Percentiles rank a stretch among this genome's conserved stretches.
These are phyloP conservation scores for Parascedosporium putredinis DNA, from an alignment of 2,329 filamentous ascomycete species.

Conservation along the genomic window DNA sequence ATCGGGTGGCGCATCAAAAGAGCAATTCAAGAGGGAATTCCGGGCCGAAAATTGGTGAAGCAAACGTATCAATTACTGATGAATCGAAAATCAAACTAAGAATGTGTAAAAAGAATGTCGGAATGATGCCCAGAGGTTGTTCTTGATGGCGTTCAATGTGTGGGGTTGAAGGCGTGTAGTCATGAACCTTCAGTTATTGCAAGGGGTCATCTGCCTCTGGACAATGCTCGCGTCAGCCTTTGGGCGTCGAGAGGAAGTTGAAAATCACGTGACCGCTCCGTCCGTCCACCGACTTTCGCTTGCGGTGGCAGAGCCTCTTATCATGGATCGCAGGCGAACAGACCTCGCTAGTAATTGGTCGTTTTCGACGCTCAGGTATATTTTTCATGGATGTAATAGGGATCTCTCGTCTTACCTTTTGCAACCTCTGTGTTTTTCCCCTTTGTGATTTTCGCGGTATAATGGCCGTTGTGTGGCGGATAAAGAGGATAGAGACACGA, in stretches of 20 bases:
- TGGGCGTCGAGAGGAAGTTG: not conserved
- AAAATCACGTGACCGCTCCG: not conserved
- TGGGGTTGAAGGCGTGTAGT: conserved; percentile 8
- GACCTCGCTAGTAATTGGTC: too few species aligned
- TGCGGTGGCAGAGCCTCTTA: not conserved
- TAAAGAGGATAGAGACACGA: too few species aligned
- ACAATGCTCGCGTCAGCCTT: conserved; percentile 8
- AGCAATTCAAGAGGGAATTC: not conserved
- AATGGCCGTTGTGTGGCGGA: too few species aligned
- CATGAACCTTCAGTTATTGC: conserved; percentile 3
- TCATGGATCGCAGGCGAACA: too few species aligned
- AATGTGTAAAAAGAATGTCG: conserved; percentile 5
- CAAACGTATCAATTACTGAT: not conserved
- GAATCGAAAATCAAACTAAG: not conserved
- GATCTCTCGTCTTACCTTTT: too few species aligned
- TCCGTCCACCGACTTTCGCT: not conserved
- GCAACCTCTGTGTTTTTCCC: too few species aligned
- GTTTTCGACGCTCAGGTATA: too few species aligned
- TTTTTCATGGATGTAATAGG: too few species aligned
- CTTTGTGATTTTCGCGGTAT: too few species aligned
- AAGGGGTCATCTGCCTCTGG: conserved; percentile 1
- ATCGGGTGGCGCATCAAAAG: not conserved
- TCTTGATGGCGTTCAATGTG: conserved; percentile 6
- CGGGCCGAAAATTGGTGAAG: not conserved
- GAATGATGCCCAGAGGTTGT: conserved; percentile 7